A percentile compares a stretch with the other conserved stretches of the same genome.
phyloP scores from a whole-genome alignment of 768 basidiomycete species.

The Termitomyces sp. region DNA sequence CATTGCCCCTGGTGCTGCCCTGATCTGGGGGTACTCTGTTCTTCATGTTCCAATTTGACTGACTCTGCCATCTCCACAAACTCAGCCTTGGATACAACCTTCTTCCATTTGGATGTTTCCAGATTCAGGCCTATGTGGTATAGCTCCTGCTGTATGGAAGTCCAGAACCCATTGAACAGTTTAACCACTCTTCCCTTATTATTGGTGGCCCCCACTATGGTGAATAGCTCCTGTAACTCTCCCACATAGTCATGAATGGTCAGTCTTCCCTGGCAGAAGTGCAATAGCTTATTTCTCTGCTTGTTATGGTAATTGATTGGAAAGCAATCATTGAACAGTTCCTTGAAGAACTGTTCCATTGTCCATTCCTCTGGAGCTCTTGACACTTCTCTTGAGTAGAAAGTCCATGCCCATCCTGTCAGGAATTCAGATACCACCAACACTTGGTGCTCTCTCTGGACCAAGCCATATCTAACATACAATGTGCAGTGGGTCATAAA shows the following conservation, averaged over 20 bases:
- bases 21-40: too few relatives aligned
- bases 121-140: too few relatives aligned
- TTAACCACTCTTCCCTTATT: too few relatives aligned
- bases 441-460: background rate
- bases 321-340: background rate
- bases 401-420: background rate
- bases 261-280: constrained; percentile 16
- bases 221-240: too few relatives aligned
- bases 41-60: too few relatives aligned
- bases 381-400: background rate
- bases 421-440: background rate
- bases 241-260: constrained; percentile 10
- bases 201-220: too few relatives aligned
- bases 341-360: background rate
- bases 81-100: too few relatives aligned
- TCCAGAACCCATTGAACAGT: too few relatives aligned
- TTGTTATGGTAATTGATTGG: constrained; percentile 2
- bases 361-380: background rate
- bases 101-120: too few relatives aligned
- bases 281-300: constrained; percentile 18
- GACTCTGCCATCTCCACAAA: too few relatives aligned
- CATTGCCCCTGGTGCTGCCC: too few relatives aligned
- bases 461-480: constrained; percentile 9
- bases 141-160: too few relatives aligned
- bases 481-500: constrained; percentile 8